Evolutionary conservation across 768 basidiomycete genomes (phyloP), one percentile per base, ranked within the genome.

Genomic region (Amanita thiersii): DNA sequence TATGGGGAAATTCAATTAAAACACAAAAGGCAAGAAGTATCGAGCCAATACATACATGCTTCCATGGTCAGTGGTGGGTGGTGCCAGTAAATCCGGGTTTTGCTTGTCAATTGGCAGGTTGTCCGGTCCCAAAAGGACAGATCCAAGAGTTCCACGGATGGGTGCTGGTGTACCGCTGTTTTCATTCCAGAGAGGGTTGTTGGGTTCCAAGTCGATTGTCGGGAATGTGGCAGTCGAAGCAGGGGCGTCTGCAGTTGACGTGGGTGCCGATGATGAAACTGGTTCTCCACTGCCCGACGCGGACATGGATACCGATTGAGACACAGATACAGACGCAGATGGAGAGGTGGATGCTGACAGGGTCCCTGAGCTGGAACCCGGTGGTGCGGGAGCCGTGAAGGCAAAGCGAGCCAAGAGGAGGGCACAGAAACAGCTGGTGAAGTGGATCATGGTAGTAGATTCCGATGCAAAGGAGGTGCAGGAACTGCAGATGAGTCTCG

Each of bases 11-110:
- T 9, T 8, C 28, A 10, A 11, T n/a, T 42, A 4, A 26, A 28
- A 9, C 14, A 34, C 12, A 21, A 11, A 37, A 20, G 18, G 36
- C n/a, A 18, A 4, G 20, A 2, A 12, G 15, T 19, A n/a, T 10
- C 40, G 33, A 9, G 14, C 43, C 1, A 10, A n/a, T 19, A 55
- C 68, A 29, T 48, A 69, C 69, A 72, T 50, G 44, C 53, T 59
- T 23, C 70, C 68, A 39, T 61, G 50, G 49, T 74, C 72, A 5
- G 65, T 72, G 2, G 60, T 63, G 19, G 65, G 73, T 19, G 69
- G 66, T 11, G 69, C 70, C 33, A 70, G 51, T 21, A 65, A 40
- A 43, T 69, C 72, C 2, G 66, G 56, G 41, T 69, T 73, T 55
- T 71, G 56, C 21, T 54, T 51, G n/a, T 65, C 66, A n/a, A 73